Evolutionary conservation across 2,329 filamentous ascomycete genomes (phyloP).

Genomic region (Escovopsis sp.): DNA sequence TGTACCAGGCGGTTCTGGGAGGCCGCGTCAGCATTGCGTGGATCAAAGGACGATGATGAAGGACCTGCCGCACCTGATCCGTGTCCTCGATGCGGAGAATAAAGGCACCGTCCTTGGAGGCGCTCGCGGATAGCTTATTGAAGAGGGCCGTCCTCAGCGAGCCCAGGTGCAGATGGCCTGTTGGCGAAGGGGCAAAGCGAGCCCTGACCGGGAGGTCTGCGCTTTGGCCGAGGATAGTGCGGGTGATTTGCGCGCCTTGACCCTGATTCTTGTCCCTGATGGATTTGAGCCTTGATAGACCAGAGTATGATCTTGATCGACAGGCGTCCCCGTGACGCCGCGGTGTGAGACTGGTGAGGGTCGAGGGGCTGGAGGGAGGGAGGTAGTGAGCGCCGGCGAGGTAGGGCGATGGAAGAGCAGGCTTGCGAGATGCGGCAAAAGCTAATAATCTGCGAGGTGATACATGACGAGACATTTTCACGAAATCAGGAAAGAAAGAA

Average conservation of each 20-base stretch:
- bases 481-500: too few species aligned
- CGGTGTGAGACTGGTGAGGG: too few species aligned
- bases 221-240: conserved; percentile 24
- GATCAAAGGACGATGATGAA: neutral
- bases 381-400: too few species aligned
- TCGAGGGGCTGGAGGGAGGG: neutral
- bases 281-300: conserved; percentile 7
- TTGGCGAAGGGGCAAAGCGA: conserved; percentile 90
- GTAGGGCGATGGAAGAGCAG: too few species aligned
- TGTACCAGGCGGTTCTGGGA: conserved; percentile 61
- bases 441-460: too few species aligned
- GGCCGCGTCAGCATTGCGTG: conserved; percentile 1
- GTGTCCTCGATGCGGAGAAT: conserved; percentile 88
- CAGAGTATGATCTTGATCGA: neutral
- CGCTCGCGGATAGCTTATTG: conserved; percentile 81
- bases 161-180: conserved; percentile 83
- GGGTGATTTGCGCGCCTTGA: conserved; percentile 4
- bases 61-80: conserved; percentile 50
- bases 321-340: neutral
- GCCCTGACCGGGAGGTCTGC: conserved; percentile 41
- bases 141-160: conserved; percentile 88
- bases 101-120: conserved; percentile 72
- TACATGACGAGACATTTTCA: too few species aligned
- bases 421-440: too few species aligned
- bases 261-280: conserved; percentile 10